These are phyloP conservation scores for Gracilaria gracilis DNA, from an alignment of 23 red algal genomes.

Conservation along the genomic window DNA sequence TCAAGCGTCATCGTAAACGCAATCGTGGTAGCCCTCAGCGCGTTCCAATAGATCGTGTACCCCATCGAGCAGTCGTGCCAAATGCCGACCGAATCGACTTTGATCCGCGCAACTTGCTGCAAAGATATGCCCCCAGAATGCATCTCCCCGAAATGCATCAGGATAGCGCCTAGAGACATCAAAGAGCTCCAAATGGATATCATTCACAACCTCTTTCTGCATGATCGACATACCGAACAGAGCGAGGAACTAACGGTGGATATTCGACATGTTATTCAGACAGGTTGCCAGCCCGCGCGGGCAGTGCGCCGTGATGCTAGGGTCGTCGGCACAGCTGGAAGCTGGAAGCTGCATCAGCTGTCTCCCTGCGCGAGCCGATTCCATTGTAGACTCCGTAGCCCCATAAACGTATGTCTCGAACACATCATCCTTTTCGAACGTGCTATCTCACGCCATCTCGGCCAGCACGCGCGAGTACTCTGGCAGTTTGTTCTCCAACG, in stretches of 20 bases:
- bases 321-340: no score
- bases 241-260: no score
- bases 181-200: constrained; percentile 1
- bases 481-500: background rate
- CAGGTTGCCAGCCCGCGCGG: no score
- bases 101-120: constrained; percentile 25
- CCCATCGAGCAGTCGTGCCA: background rate
- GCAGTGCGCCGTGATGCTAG: no score
- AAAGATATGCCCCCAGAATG: constrained; percentile 7
- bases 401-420: background rate
- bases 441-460: background rate
- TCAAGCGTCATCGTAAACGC: constrained; percentile 23
- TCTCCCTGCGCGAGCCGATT: no score
- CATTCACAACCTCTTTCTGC: background rate
- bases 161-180: background rate
- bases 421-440: background rate
- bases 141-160: no score
- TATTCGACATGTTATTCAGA: no score
- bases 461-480: background rate
- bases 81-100: constrained; percentile 21
- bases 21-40: background rate
- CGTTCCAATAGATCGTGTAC: background rate
- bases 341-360: no score
- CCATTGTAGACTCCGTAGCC: background rate
- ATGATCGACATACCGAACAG: no score